Evolutionary conservation across 495 filamentous ascomycete species (phyloP), one percentile per base, ranked within the genome.

Genomic region (Terfezia boudieri): DNA sequence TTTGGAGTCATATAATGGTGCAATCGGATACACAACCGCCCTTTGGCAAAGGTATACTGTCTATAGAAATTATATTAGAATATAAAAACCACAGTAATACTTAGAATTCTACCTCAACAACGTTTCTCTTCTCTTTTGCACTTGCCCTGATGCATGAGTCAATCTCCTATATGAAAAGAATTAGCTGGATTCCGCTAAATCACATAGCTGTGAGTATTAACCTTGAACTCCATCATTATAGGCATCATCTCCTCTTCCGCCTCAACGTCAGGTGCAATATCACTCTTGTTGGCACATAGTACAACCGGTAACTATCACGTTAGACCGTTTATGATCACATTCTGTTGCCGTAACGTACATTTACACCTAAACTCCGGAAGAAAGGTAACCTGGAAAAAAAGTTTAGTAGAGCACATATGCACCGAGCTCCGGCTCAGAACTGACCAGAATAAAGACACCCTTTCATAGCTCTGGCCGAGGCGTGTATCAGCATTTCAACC

Each of bases 181-280:
- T 37, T 43, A 52, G 26, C 26, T 32, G 16, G 16, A 50, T 53
- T 8, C 48, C 17, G 8, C 26, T 55, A 46, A 9, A 55, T 52
- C 20, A 36, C 9, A 54, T 9, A 16, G 6, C 14, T n/a, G 22
- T 32, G 26, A 7, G n/a, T 38, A 53, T 49, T 48, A 9, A 59
- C 61, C 60, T 94, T 90, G 72, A 96, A 98, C 67, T 98, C 90
- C 48, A 83, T 78, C 90, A 98, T 96, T 59, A 96, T 80, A 3
- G 90, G 92, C 52, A 98, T 71, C 92, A 98, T 98, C 70, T 98
- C 90, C 63, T 95, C 88, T 61, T 89, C 83, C 10, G 93, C 75
- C 11, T 94, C 82, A 48, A 79, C 79, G 61, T 76, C 76, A 22
- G 73, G 73, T 8, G 76, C 76, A 37, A 94, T 74, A 61, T 98